A percentile compares a stretch with the other conserved stretches of the same genome.
These are phyloP conservation scores for Holtermannia corniformis DNA, from an alignment of 768 basidiomycete genomes.

Conservation along the genomic window DNA sequence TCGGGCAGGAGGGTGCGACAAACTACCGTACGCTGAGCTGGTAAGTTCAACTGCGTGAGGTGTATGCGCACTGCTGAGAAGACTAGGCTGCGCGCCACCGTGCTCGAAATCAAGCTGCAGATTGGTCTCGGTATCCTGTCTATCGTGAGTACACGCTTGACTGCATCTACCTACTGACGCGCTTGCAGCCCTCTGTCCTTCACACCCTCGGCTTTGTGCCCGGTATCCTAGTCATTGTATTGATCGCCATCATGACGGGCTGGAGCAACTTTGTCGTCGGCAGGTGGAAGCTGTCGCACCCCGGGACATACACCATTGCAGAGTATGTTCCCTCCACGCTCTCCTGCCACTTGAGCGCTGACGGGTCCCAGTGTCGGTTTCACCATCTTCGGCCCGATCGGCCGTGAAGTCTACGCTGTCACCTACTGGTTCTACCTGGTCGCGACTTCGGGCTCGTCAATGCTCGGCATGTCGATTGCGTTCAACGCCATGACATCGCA, in stretches of 20 bases:
- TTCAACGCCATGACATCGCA: conserved; percentile 40
- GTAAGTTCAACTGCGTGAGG: conserved; percentile 1
- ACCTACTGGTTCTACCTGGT: conserved; percentile 17
- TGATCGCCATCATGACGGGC: conserved; percentile 18
- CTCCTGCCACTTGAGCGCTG: background rate
- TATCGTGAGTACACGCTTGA: conserved; percentile 7
- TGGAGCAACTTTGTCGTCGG: conserved; percentile 26
- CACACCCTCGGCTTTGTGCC: conserved; percentile 9
- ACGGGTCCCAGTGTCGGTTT: background rate
- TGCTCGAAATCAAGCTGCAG: conserved; percentile 21
- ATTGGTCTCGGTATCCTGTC: conserved; percentile 26
- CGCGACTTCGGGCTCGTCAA: background rate
- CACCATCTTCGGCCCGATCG: conserved; percentile 16
- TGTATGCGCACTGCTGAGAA: background rate
- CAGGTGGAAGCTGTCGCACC: conserved; percentile 29
- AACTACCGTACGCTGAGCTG: conserved; percentile 18
- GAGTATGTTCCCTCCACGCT: conserved; percentile 4
- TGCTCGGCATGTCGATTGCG: conserved; percentile 34
- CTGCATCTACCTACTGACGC: background rate
- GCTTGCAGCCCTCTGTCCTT: conserved; percentile 16
- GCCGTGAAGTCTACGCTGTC: conserved; percentile 22
- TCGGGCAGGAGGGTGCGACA: conserved; percentile 16
- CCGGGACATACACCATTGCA: conserved; percentile 26
- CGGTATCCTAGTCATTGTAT: conserved; percentile 14
- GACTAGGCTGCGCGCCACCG: conserved; percentile 16